Conservation (phyloP, 2,329 filamentous ascomycete genomes). For the Aspergillus sp. region DNA sequence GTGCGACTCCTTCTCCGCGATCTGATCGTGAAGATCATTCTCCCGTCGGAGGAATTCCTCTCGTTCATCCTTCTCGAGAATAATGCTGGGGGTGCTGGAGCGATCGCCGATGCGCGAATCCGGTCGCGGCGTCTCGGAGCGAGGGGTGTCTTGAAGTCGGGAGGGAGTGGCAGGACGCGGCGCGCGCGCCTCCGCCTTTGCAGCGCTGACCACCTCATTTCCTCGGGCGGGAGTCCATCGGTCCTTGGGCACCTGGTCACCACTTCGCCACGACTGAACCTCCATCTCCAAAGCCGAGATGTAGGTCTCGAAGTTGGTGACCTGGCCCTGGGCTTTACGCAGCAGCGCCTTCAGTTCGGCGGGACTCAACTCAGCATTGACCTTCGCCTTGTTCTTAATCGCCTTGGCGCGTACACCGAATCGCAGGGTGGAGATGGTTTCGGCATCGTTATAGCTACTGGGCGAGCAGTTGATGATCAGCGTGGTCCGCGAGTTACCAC, state of each 20-base stretch:
- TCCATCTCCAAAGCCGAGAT: slow-evolving; percentile 81
- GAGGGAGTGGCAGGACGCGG: slow-evolving; percentile 44
- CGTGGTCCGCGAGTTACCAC: slow-evolving; percentile 97
- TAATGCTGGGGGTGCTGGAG: slow-evolving; percentile 80
- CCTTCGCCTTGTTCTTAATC: slow-evolving; percentile 99
- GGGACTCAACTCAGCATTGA: slow-evolving; percentile 96
- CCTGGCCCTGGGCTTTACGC: slow-evolving; percentile 86
- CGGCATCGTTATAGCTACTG: slow-evolving; percentile 94
- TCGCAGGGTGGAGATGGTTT: slow-evolving; percentile 86
- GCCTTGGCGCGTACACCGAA: slow-evolving; percentile 97
- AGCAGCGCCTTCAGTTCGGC: slow-evolving; percentile 90
- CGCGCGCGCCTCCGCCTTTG: slow-evolving; percentile 49
- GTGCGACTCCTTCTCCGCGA: slow-evolving; percentile 86
- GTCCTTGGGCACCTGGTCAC: slow-evolving; percentile 85
- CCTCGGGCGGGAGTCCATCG: slow-evolving; percentile 73
- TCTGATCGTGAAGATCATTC: slow-evolving; percentile 95
- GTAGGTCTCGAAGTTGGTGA: slow-evolving; percentile 85
- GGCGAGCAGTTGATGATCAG: slow-evolving; percentile 99
- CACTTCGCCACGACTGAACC: slow-evolving; percentile 80
- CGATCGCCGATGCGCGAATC: slow-evolving; percentile 74
- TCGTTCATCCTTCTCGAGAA: slow-evolving; percentile 91
- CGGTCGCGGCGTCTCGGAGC: slow-evolving; percentile 61
- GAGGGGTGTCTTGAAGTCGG: slow-evolving; percentile 44
- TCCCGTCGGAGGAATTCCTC: slow-evolving; percentile 94
- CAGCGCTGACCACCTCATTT: slow-evolving; percentile 51